Conservation (phyloP, 768 basidiomycete species). For the Termitomyces eurrhizus region DNA sequence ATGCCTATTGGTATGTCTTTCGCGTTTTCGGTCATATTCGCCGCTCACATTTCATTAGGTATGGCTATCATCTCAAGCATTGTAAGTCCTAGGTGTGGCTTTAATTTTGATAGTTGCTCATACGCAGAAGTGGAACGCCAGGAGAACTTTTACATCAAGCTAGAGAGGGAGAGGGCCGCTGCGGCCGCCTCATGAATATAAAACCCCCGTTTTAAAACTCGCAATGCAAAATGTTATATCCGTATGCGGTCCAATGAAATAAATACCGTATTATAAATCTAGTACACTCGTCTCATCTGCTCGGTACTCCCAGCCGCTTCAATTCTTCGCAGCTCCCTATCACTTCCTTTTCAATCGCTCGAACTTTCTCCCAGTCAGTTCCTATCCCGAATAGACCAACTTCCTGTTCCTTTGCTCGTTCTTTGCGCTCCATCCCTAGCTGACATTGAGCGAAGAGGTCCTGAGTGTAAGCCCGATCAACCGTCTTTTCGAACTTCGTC, state of each 20-base stretch:
- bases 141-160: constrained; percentile 83
- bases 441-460: constrained; percentile 72
- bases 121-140: constrained; percentile 63
- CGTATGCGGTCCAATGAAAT: constrained; percentile 15
- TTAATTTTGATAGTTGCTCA: background rate
- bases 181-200: constrained; percentile 17
- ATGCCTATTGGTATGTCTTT: constrained; percentile 75
- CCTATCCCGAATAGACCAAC: constrained; percentile 89
- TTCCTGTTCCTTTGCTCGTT: constrained; percentile 70
- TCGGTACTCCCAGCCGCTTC: constrained; percentile 54
- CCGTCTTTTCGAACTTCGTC: constrained; percentile 64
- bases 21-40: background rate
- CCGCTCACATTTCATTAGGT: constrained; percentile 49
- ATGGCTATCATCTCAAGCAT: constrained; percentile 72
- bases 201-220: constrained; percentile 2
- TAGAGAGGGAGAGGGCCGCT: constrained; percentile 59
- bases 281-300: constrained; percentile 21
- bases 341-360: constrained; percentile 63
- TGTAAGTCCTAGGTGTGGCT: constrained; percentile 45
- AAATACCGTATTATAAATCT: constrained; percentile 18
- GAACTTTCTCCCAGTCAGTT: constrained; percentile 89
- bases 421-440: constrained; percentile 58
- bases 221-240: constrained; percentile 12
- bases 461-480: constrained; percentile 75
- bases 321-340: constrained; percentile 79